phyloP scores from a whole-genome alignment of 306 rosid genomes.

The Quercus gilva region DNA sequence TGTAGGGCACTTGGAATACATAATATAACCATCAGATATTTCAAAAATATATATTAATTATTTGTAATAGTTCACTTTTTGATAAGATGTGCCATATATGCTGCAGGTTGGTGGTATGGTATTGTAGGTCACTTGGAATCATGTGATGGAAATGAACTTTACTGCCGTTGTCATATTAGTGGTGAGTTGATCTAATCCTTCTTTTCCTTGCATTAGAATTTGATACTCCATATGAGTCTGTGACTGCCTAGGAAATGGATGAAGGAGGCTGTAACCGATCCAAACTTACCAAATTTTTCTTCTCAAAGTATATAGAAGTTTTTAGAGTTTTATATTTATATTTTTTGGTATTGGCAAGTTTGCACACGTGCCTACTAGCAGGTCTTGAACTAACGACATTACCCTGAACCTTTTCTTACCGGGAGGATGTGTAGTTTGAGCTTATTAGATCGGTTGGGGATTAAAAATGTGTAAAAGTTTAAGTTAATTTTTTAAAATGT shows the following conservation, averaged over 20 bases:
- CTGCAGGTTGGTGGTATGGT: slow-evolving; percentile 99
- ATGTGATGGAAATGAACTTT: slow-evolving; percentile 70
- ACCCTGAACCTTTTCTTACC: no score
- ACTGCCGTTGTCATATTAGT: slow-evolving; percentile 66
- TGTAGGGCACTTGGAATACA: no score
- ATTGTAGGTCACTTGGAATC: slow-evolving; percentile 89
- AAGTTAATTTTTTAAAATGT: not conserved
- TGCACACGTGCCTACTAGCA: no score
- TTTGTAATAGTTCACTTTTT: not conserved
- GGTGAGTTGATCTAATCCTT: slow-evolving; percentile 59
- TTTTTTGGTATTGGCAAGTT: no score
- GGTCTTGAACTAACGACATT: no score
- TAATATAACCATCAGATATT: not conserved
- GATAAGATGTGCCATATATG: slow-evolving; percentile 27
- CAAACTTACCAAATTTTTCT: no score
- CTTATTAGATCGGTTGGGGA: not conserved
- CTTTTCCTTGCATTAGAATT: slow-evolving; percentile 12
- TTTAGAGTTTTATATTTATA: no score
- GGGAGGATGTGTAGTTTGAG: no score
- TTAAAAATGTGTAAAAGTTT: slow-evolving; percentile 7
- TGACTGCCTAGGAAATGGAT: slow-evolving; percentile 5
- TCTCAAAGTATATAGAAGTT: no score
- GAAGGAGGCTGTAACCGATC: not conserved
- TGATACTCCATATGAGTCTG: not conserved
- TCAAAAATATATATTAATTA: not conserved